These are phyloP conservation scores for Picochlorum sp. DNA, from an alignment of 139 green algal species.

Conservation along the genomic window DNA sequence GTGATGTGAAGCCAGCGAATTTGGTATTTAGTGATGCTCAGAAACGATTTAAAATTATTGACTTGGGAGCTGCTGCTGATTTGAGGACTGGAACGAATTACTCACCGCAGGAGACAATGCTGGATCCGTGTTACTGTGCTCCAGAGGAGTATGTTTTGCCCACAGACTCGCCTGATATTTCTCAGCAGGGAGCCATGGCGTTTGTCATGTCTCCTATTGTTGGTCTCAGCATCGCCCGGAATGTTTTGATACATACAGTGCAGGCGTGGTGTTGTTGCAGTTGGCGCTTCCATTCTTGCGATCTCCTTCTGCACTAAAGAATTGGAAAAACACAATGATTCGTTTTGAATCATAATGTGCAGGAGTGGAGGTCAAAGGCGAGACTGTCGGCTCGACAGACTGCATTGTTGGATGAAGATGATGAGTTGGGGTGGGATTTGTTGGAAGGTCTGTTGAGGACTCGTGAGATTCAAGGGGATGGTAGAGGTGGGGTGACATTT, in stretches of 20 bases:
- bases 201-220: slow-evolving; percentile 70
- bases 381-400: slow-evolving; percentile 43
- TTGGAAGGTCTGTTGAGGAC: slow-evolving; percentile 47
- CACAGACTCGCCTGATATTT: slow-evolving; percentile 56
- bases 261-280: slow-evolving; percentile 25
- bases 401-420: slow-evolving; percentile 62
- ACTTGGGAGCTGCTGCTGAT: slow-evolving; percentile 67
- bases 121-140: slow-evolving; percentile 82
- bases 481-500: slow-evolving; percentile 45
- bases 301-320: slow-evolving; percentile 39
- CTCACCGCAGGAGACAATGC: slow-evolving; percentile 71
- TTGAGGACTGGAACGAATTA: slow-evolving; percentile 86
- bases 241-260: slow-evolving; percentile 82
- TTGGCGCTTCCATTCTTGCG: slow-evolving; percentile 62
- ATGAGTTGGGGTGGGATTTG: slow-evolving; percentile 56
- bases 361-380: slow-evolving; percentile 44
- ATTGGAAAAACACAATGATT: slow-evolving; percentile 51
- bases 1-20: slow-evolving; percentile 88
- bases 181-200: slow-evolving; percentile 34
- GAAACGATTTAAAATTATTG: slow-evolving; percentile 59
- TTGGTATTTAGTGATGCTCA: slow-evolving; percentile 64
- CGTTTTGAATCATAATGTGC: slow-evolving; percentile 57
- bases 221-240: slow-evolving; percentile 78
- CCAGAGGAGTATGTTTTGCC: slow-evolving; percentile 81
- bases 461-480: slow-evolving; percentile 32